Evolutionary conservation across 2,329 filamentous ascomycete genomes (phyloP).

Genomic region (Pseudogymnoascus sp.): DNA sequence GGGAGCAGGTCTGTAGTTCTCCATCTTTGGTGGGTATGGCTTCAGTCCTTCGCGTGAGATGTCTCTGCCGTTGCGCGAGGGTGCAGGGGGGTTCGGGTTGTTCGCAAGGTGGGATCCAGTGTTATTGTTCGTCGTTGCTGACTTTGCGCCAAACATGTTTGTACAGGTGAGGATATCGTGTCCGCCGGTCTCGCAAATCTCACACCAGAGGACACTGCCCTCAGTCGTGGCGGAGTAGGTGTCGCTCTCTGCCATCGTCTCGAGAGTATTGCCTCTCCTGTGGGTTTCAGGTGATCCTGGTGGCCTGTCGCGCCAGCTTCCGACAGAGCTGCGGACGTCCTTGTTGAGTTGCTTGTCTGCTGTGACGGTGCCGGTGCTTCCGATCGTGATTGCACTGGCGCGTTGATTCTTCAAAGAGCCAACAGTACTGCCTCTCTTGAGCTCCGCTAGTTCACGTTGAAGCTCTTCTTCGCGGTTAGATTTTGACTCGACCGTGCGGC

Average conservation of each 20-base stretch:
- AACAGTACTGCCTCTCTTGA: conserved; percentile 44
- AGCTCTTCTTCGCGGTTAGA: conserved; percentile 72
- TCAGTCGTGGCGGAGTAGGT: conserved; percentile 65
- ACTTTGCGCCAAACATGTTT: conserved; percentile 64
- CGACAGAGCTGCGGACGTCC: conserved; percentile 61
- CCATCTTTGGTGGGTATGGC: conserved; percentile 34
- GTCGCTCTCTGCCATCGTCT: conserved; percentile 66
- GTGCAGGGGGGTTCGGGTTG: conserved; percentile 16
- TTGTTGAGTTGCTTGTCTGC: conserved; percentile 31
- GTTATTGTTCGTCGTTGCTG: conserved; percentile 12
- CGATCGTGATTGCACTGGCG: conserved; percentile 43
- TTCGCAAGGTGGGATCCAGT: conserved; percentile 10
- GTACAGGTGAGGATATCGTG: conserved; percentile 94
- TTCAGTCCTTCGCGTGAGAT: conserved; percentile 35
- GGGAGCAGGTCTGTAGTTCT: conserved; percentile 48
- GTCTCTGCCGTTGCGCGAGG: conserved; percentile 32
- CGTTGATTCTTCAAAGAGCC: conserved; percentile 37
- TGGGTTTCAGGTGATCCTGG: conserved; percentile 40
- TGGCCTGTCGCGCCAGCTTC: conserved; percentile 46
- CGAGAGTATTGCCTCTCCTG: conserved; percentile 48
- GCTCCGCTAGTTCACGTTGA: conserved; percentile 68
- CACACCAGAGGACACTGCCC: conserved; percentile 73
- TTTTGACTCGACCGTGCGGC: conserved; percentile 66
- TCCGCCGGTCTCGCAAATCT: conserved; percentile 86
- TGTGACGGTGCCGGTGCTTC: conserved; percentile 35